phyloP scores from a whole-genome alignment of 768 basidiomycete genomes.

The Atractiella rhizophila region DNA sequence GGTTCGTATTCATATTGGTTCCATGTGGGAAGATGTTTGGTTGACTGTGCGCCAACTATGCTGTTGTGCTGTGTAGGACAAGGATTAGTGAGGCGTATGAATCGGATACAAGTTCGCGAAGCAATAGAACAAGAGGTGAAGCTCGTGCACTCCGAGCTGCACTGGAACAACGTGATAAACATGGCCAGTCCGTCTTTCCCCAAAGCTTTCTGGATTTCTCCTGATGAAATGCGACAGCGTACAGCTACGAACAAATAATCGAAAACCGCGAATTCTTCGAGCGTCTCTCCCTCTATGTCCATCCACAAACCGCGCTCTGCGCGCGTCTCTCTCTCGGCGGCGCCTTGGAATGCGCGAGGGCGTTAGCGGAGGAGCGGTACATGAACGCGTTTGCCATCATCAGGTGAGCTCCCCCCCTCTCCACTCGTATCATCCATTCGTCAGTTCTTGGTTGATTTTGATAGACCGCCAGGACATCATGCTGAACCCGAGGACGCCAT shows the following conservation, averaged over 20 bases:
- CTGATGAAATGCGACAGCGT: background rate
- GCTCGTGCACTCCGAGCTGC: slow-evolving; percentile 69
- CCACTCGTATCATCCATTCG: too few species aligned
- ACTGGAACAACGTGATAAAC: slow-evolving; percentile 70
- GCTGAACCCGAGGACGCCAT: slow-evolving; percentile 94
- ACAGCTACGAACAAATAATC: background rate
- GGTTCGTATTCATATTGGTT: slow-evolving; percentile 1
- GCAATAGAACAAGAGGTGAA: slow-evolving; percentile 53
- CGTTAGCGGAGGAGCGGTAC: slow-evolving; percentile 55
- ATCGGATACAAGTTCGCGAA: slow-evolving; percentile 44
- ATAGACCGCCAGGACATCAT: slow-evolving; percentile 72
- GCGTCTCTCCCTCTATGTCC: slow-evolving; percentile 73
- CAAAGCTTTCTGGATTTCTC: background rate
- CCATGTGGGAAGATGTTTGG: background rate
- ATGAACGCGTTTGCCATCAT: slow-evolving; percentile 84
- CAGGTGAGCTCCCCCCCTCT: slow-evolving; percentile 22
- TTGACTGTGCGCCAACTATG: background rate
- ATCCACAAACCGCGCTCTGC: slow-evolving; percentile 53
- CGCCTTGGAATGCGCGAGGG: slow-evolving; percentile 65
- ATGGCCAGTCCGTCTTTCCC: slow-evolving; percentile 41
- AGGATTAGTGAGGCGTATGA: slow-evolving; percentile 44
- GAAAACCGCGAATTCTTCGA: slow-evolving; percentile 53
- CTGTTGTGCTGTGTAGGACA: slow-evolving; percentile 18
- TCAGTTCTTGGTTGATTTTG: background rate
- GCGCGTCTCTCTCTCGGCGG: slow-evolving; percentile 81